These are phyloP conservation scores for Fusarium sp. DNA, from an alignment of 2,329 filamentous ascomycete species.

Conservation along the genomic window DNA sequence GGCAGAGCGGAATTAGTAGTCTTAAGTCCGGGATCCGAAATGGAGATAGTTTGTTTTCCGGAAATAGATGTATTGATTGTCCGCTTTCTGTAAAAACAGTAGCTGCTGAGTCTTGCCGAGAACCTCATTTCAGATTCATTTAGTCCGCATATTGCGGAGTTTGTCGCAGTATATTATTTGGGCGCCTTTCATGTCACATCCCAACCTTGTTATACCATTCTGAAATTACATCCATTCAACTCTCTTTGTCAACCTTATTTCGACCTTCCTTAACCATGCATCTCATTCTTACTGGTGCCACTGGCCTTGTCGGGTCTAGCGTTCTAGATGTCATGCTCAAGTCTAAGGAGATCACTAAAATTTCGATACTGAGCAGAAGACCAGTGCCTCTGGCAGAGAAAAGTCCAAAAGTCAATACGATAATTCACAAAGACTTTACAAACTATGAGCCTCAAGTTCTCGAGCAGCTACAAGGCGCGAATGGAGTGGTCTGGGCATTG, in stretches of 20 bases:
- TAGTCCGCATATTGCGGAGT: background rate
- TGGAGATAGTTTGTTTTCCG: conserved; percentile 11
- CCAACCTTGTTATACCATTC: background rate
- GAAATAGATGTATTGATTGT: background rate
- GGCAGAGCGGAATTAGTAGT: background rate
- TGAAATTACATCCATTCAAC: background rate
- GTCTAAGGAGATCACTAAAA: conserved; percentile 31
- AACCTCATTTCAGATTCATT: background rate
- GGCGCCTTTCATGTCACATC: no score
- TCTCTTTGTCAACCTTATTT: background rate
- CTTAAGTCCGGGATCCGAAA: conserved; percentile 9
- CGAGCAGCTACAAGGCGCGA: conserved; percentile 24
- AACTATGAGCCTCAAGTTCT: conserved; percentile 21
- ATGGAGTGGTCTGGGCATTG: conserved; percentile 33
- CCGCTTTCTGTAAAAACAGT: background rate
- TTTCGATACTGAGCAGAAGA: conserved; percentile 34
- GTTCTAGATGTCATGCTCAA: conserved; percentile 38
- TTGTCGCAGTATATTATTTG: background rate
- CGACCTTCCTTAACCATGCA: conserved; percentile 17
- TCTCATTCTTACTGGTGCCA: conserved; percentile 47
- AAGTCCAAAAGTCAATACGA: conserved; percentile 32
- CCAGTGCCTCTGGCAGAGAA: conserved; percentile 25
- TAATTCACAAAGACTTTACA: conserved; percentile 25
- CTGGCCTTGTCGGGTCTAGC: conserved; percentile 32
- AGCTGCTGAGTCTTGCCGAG: background rate